A percentile compares a stretch with the other conserved stretches of the same genome.
Evolutionary conservation across 2,329 filamentous ascomycete genomes (phyloP).

Genomic region (Dactylellina parvicollis): DNA sequence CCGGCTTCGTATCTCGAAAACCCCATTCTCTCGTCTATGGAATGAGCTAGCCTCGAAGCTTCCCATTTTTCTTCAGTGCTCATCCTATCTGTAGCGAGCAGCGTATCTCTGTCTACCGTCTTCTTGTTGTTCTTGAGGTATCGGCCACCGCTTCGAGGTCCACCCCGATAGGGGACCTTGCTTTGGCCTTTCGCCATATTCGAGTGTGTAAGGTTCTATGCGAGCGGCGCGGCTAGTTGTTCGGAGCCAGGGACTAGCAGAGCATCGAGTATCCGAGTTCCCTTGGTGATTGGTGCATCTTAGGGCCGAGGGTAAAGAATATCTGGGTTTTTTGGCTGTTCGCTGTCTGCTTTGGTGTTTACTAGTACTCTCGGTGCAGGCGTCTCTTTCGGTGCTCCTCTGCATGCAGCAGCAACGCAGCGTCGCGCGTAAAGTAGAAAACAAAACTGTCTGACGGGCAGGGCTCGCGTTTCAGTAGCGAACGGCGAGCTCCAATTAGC

Average conservation of each 20-base stretch:
- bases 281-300: conserved; percentile 20
- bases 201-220: conserved; percentile 4
- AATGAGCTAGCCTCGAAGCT: conserved; percentile 80
- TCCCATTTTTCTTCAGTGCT: conserved; percentile 94
- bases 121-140: conserved; percentile 64
- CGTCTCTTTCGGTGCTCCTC: conserved; percentile 15
- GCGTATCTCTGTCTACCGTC: conserved; percentile 80
- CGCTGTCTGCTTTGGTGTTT: conserved; percentile 10
- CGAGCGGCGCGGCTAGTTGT: conserved; percentile 44
- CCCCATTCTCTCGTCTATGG: conserved; percentile 94
- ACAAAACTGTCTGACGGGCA: conserved; percentile 20
- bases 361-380: conserved; percentile 3
- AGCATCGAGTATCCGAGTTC: not conserved
- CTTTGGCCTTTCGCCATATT: conserved; percentile 43
- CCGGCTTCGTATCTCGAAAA: conserved; percentile 92
- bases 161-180: conserved; percentile 69
- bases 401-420: conserved; percentile 58
- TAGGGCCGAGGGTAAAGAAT: conserved; percentile 14
- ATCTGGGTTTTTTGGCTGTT: not conserved
- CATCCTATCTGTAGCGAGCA: conserved; percentile 81
- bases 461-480: conserved; percentile 21
- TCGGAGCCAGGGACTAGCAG: not conserved
- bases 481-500: not conserved
- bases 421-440: conserved; percentile 60
- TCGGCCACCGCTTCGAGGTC: conserved; percentile 64